Evolutionary conservation across 345 rosid genomes (phyloP).

Genomic region (Ricinus communis): DNA sequence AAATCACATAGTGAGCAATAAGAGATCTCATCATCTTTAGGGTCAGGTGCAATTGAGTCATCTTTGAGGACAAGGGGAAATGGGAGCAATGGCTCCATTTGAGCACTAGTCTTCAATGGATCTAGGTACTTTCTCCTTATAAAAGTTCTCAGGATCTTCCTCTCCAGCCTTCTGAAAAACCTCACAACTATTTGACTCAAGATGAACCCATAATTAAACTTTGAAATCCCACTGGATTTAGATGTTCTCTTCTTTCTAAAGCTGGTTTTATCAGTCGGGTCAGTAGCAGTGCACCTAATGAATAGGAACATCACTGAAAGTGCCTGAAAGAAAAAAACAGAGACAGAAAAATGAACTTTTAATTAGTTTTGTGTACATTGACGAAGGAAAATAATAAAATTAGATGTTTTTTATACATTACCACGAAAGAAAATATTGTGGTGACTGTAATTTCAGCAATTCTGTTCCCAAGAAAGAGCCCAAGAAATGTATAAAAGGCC

Average conservation of each 20-base stretch:
- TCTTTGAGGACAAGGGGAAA: conserved; percentile 83
- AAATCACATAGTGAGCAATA: conserved; percentile 82
- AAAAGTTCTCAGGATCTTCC: conserved; percentile 70
- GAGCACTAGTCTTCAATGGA: conserved; percentile 61
- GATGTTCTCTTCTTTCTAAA: conserved; percentile 57
- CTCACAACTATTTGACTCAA: conserved; percentile 72
- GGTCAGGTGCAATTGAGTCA: conserved; percentile 68
- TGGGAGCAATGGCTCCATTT: conserved; percentile 80
- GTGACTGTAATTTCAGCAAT: conserved; percentile 65
- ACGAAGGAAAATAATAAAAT: neutral
- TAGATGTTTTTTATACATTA: conserved; percentile 30
- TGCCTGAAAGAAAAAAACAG: conserved; percentile 53
- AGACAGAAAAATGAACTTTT: neutral
- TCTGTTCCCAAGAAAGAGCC: conserved; percentile 77
- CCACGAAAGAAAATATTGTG: conserved; percentile 64
- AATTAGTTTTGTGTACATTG: neutral
- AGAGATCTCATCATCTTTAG: conserved; percentile 73
- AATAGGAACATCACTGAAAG: conserved; percentile 70
- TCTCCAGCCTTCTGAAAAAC: conserved; percentile 78
- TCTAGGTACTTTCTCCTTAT: conserved; percentile 79
- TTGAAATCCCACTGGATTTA: conserved; percentile 49
- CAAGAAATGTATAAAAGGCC: conserved; percentile 74
- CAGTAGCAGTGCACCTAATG: conserved; percentile 80
- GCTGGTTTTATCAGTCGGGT: conserved; percentile 85
- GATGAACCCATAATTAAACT: conserved; percentile 70